phyloP scores from a whole-genome alignment of 805 yeast genomes.

The Candida ortonii region DNA sequence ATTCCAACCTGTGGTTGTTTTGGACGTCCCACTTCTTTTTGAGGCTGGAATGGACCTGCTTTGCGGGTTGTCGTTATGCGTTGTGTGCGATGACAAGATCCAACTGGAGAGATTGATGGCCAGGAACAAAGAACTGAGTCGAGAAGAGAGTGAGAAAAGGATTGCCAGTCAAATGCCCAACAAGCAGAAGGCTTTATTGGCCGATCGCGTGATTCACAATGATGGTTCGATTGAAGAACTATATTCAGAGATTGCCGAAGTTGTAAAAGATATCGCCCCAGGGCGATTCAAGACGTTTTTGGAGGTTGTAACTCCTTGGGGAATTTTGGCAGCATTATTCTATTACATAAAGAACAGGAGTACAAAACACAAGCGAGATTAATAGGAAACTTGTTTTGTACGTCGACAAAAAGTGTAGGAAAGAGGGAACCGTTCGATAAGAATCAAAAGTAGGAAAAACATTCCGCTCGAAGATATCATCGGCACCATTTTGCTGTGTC shows the following conservation, averaged over 20 bases:
- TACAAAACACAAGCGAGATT: no score
- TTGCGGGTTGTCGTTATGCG: conserved; percentile 72
- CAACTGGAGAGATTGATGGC: conserved; percentile 63
- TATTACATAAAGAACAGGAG: no score
- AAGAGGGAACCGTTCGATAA: no score
- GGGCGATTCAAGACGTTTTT: conserved; percentile 13
- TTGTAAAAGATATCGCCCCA: conserved; percentile 41
- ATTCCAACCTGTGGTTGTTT: conserved; percentile 58
- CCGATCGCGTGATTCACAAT: conserved; percentile 72
- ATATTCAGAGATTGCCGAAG: conserved; percentile 39
- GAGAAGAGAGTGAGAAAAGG: conserved; percentile 67
- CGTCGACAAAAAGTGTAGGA: no score
- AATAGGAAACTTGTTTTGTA: no score
- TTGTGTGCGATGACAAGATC: conserved; percentile 52
- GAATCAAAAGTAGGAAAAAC: no score
- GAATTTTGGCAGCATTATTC: no score
- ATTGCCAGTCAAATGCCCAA: conserved; percentile 75
- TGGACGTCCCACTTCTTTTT: conserved; percentile 89
- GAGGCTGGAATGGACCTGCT: conserved; percentile 69
- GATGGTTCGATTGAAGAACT: conserved; percentile 44
- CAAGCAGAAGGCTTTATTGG: conserved; percentile 49
- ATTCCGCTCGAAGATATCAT: no score
- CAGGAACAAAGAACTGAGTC: conserved; percentile 66
- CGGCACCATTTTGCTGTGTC: conserved; percentile 5
- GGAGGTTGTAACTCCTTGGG: conserved; percentile 17